Evolutionary conservation across 495 filamentous ascomycete species (phyloP).

Genomic region (Talaromyces proteolyticus): DNA sequence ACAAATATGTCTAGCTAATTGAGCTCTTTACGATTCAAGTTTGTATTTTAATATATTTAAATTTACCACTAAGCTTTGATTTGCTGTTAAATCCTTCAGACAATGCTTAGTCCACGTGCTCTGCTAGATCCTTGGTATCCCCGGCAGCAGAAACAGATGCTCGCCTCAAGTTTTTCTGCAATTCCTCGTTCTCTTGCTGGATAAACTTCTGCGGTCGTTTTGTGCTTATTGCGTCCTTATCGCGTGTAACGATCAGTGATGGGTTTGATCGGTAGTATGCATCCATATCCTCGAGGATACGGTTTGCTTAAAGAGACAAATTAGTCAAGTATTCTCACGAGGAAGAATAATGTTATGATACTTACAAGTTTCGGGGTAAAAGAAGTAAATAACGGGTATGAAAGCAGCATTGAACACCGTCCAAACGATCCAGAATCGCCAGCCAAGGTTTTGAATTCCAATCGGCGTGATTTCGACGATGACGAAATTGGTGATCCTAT

Average conservation of each 20-base stretch:
- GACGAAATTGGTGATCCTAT: constrained; percentile 50
- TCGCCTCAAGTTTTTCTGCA: constrained; percentile 15
- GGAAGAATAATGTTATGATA: too few species aligned
- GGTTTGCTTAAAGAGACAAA: constrained; percentile 26
- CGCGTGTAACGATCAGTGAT: constrained; percentile 28
- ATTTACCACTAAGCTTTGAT: too few species aligned
- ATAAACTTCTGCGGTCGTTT: constrained; percentile 24
- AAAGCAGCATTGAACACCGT: constrained; percentile 52
- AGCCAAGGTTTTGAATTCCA: constrained; percentile 49
- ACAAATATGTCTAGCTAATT: too few species aligned
- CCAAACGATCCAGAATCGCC: constrained; percentile 59
- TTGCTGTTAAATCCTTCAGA: too few species aligned
- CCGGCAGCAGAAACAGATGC: too few species aligned
- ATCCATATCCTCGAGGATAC: constrained; percentile 39
- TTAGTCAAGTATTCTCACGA: neutral
- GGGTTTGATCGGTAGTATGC: constrained; percentile 38
- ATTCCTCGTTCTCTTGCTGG: constrained; percentile 21
- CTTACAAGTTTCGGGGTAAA: constrained; percentile 54
- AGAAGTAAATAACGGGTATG: constrained; percentile 54
- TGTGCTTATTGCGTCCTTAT: constrained; percentile 24
- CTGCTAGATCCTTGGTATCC: too few species aligned
- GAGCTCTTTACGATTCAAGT: too few species aligned
- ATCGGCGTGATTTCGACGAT: constrained; percentile 57
- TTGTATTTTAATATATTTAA: too few species aligned
- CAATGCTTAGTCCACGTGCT: too few species aligned